Evolutionary conservation across 345 rosid genomes (phyloP).

Genomic region (Bruguiera gymnorhiza): DNA sequence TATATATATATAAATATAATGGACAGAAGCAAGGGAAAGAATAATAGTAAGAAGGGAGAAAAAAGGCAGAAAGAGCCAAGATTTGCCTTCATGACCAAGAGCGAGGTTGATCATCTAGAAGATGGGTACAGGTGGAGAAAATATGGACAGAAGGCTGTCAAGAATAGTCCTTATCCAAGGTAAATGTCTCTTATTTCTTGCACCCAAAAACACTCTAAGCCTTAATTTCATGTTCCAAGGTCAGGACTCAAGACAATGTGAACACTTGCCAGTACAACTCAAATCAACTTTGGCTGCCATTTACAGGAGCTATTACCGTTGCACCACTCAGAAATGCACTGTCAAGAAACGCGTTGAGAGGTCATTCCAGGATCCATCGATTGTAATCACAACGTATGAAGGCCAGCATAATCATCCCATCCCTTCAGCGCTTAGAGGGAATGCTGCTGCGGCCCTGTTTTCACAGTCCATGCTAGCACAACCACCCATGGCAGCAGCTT

Average conservation of each 20-base stretch:
- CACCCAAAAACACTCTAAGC: slow-evolving; percentile 13
- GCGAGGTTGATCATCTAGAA: slow-evolving; percentile 37
- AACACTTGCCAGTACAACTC: neutral
- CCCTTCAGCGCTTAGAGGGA: slow-evolving; percentile 26
- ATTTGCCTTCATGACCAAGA: slow-evolving; percentile 38
- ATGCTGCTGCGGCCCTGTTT: slow-evolving; percentile 31
- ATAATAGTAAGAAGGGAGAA: slow-evolving; percentile 21
- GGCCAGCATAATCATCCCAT: slow-evolving; percentile 34
- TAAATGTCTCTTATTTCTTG: slow-evolving; percentile 9
- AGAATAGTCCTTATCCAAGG: slow-evolving; percentile 41
- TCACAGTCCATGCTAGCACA: slow-evolving; percentile 30
- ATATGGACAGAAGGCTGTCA: slow-evolving; percentile 39
- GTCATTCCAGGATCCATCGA: slow-evolving; percentile 28
- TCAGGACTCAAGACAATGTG: slow-evolving; percentile 1
- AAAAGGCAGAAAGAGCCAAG: slow-evolving; percentile 29
- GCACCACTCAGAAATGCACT: slow-evolving; percentile 35
- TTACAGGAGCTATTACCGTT: slow-evolving; percentile 34
- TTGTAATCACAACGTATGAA: slow-evolving; percentile 32
- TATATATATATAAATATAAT: too few species aligned
- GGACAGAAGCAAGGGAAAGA: slow-evolving; percentile 23
- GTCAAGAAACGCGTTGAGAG: slow-evolving; percentile 35
- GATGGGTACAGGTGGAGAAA: slow-evolving; percentile 39
- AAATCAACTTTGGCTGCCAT: neutral
- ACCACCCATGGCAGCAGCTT: slow-evolving; percentile 16
- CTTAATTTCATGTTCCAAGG: neutral